Conservation (phyloP, 495 filamentous ascomycete genomes). For the Usnea hakonensis region DNA sequence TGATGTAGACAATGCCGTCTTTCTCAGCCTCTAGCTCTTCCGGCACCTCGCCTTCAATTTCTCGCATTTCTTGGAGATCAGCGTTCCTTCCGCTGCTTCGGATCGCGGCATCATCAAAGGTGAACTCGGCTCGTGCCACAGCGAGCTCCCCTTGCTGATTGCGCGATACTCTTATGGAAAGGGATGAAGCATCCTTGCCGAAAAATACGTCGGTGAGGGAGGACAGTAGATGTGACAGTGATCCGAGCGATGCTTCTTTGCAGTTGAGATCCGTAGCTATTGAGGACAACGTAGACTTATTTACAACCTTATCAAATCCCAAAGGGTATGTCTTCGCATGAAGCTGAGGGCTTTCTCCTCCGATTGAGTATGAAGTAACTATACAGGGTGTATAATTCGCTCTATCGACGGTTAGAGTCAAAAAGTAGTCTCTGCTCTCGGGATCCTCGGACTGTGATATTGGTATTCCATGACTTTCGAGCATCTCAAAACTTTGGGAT, state of each 20-base stretch:
- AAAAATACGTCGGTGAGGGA: conserved; percentile 54
- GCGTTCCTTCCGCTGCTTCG: conserved; percentile 55
- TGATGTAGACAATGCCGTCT: conserved; percentile 68
- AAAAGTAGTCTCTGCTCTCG: conserved; percentile 34
- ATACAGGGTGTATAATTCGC: conserved; percentile 57
- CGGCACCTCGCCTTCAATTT: conserved; percentile 32
- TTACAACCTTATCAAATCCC: conserved; percentile 41
- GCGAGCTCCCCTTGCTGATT: conserved; percentile 36
- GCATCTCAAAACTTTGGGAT: conserved; percentile 50
- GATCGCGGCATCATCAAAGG: conserved; percentile 75
- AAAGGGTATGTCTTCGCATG: conserved; percentile 53
- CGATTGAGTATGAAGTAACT: conserved; percentile 47
- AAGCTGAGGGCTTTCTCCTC: conserved; percentile 28
- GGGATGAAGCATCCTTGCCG: conserved; percentile 58
- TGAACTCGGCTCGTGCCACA: conserved; percentile 48
- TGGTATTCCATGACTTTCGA: conserved; percentile 45
- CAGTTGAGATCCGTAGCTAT: conserved; percentile 48
- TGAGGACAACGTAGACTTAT: conserved; percentile 29
- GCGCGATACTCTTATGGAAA: conserved; percentile 43
- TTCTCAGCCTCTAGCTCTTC: conserved; percentile 58
- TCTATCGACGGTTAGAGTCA: conserved; percentile 62
- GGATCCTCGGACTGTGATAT: conserved; percentile 36
- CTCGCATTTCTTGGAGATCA: conserved; percentile 53
- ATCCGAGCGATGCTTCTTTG: conserved; percentile 32
- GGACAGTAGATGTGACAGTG: conserved; percentile 45